Base-by-base conservation (phyloP, 345 rosid species). In the Mercurialis annua region DNA sequence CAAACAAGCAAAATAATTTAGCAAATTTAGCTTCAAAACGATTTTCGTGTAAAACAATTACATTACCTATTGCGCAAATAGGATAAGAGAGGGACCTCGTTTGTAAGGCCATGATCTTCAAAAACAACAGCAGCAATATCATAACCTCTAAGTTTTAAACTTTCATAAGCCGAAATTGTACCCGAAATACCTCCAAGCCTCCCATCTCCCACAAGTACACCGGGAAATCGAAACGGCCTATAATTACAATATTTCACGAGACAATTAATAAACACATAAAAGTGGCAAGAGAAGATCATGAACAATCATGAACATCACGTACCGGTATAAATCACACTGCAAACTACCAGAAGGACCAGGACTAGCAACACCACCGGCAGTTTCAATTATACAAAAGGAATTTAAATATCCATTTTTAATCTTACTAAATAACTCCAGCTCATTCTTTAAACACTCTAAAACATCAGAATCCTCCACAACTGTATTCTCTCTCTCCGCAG, bases 281-380 rank as follows among this genome's bases (percentile, higher is more conserved):
- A 40, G 47, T 10, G 18, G 6, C 42, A 57, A 33, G 27, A 49
- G 48, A 1, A 42, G 48, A n/a, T n/a, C n/a, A n/a, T n/a, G n/a
- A n/a, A n/a, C n/a, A n/a, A n/a, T n/a, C n/a, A n/a, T n/a, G n/a
- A n/a, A 5, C 49, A 29, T 57, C 33, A 49, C 67, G 34, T 76
- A 86, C 98, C 97, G 75, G 62, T 90, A 94, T 55, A 94, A 82
- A 52, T 94, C 96, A 33, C 99, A 94, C 60, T 91, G 99, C 69
- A 89, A 92, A 64, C 97, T 77, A 21, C 98, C 95, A 0, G 98
- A 86, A 2, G 99, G 95, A 2, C 84, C 96, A 0, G 98, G 98
- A 59, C 96, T 91, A 0, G 98, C 99, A 52, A 94, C 92, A 18
- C 99, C 98, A 2, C 99, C 99, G 14, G 99, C 92, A 55, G 99